Evolutionary conservation across 1,284 basidiomycete genomes (phyloP), one percentile per base, ranked within the genome.

Genomic region (Leucocoprinus gongylophorus): DNA sequence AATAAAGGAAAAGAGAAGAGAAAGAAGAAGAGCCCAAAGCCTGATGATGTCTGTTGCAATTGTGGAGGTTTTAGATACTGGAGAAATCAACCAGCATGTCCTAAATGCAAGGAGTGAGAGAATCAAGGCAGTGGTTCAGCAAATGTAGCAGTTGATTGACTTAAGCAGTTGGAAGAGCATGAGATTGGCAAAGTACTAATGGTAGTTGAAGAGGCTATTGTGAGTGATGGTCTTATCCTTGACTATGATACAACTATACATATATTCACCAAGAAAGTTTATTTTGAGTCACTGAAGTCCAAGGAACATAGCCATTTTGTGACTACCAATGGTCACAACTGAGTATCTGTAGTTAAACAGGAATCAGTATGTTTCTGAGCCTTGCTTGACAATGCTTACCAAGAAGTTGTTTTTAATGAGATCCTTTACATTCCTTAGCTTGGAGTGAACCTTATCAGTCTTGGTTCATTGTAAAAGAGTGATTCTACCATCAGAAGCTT

Each of bases 391-490:
- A 26, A 48, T 17, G 41, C 26, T 5, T 38, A 12, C 18, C 26
- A 26, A n/a, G 32, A 12, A 10, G 35, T 56, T 2, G 35, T 41
- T 4, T 43, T 56, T 18, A 15, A 41, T 29, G 18, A 51, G 23
- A 38, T 37, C 17, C 43, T 50, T 20, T 41, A 53, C 40, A 29
- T 53, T 47, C 55, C 55, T 13, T 10, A 46, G 3, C 43, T 56
- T 17, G 48, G 37, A 2, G 30, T 39, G 1, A 56, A 56, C 29
- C 43, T 56, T 20, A 23, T 56, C 17, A 56, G 55, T 28, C 42
- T 56, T 38, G 55, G 55, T n/a, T 35, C 45, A 1, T 21, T 56
- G 15, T 49, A 56, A 21, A 20, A 29, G 17, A 15, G 18, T 1
- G 53, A 53, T 13, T 38, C 26, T 4, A n/a, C 13, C 3, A 28